Evolutionary conservation across 2,329 filamentous ascomycete genomes (phyloP), one percentile per base, ranked within the genome.

Genomic region (Botrytis sinoallii): DNA sequence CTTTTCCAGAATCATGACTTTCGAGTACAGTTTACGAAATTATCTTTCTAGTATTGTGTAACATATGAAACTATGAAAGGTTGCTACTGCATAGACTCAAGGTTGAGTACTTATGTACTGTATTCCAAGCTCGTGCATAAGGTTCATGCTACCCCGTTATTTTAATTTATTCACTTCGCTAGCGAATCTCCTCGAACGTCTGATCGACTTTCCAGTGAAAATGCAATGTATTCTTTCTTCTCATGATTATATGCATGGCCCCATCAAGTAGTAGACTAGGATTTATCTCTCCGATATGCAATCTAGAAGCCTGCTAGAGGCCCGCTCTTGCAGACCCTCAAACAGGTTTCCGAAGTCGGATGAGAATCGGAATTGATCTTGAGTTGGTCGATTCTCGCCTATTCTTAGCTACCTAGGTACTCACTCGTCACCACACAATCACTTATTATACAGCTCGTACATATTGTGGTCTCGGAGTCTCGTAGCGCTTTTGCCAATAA

Each of bases 161-260:
- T n/a, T 46, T 46, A 35, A 61, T 32, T 3, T 63, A 61, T 63
- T 35, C 32, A 20, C 25, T 48, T 48, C 38, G n/a, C 14, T 63
- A 22, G 10, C 29, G 22, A 63, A 46, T 40, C 40, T 12, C 22
- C 29, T 38, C 29, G 8, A 57, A 71, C 18, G 69, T 71, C 29
- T 64, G 42, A 71, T 71, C 57, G 42, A 3, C 57, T 64, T 60
- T 60, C 38, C 38, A 70, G 38, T 35, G 67, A 44, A 44, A 71
- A 29, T 48, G 10, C n/a, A 38, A 29, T 5, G 38, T 14, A 70
- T 40, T 64, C n/a, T 25, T n/a, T 22, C 20, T 67, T 40, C 12
- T 3, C 8, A 38, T 22, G 52, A 25, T n/a, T 55, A 38, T 32
- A 67, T 67, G 46, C 44, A 67, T 55, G 25, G 8, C 4, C 46